Conservation (phyloP, 345 rosid genomes). For the Toxicodendron radicans region DNA sequence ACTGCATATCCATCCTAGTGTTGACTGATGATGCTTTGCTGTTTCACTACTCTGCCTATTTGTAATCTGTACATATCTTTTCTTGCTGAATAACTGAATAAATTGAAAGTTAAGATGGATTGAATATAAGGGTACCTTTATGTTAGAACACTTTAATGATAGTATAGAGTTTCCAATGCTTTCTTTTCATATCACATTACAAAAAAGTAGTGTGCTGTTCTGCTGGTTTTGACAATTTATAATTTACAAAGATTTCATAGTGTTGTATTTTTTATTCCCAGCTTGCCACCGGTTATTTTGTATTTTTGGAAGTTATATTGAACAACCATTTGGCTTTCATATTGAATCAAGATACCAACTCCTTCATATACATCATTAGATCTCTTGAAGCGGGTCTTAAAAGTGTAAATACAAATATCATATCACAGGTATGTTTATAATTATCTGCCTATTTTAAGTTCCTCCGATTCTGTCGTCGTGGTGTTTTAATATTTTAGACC, state of each 20-base stretch:
- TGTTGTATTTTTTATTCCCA: not conserved
- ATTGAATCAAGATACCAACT: constrained; percentile 1
- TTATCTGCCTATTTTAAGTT: not conserved
- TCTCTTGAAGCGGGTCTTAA: constrained; percentile 13
- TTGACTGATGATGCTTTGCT: not conserved
- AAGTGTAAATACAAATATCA: not conserved
- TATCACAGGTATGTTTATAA: not conserved
- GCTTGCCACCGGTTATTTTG: not conserved
- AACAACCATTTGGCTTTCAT: not conserved
- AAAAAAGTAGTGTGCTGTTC: not conserved
- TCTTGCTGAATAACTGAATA: not conserved
- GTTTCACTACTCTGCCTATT: not conserved
- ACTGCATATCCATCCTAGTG: not conserved
- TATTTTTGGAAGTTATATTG: constrained; percentile 5
- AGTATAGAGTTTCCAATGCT: not conserved
- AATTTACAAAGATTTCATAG: not conserved
- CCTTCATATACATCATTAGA: not conserved
- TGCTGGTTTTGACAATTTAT: not conserved
- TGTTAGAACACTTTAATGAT: not conserved
- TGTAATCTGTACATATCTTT: not conserved
- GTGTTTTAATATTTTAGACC: not conserved
- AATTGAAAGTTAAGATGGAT: not conserved
- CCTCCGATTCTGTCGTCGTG: not conserved
- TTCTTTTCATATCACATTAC: not conserved
- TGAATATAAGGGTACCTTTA: not conserved